These are phyloP conservation scores for Botrytis paeoniae DNA, from an alignment of 2,329 filamentous ascomycete genomes.

Conservation along the genomic window DNA sequence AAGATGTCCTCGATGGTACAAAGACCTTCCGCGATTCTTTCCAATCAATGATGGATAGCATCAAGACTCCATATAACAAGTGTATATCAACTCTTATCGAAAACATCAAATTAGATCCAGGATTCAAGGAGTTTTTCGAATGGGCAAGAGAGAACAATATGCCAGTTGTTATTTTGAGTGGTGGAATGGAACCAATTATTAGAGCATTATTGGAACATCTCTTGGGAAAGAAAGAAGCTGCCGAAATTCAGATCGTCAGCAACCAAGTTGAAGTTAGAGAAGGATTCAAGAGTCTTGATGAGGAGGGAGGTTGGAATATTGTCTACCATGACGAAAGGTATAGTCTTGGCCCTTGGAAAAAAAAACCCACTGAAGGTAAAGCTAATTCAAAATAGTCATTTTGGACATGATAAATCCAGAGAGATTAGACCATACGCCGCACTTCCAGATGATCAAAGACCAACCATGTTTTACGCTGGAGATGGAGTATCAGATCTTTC, in stretches of 20 bases:
- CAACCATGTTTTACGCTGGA: conserved; percentile 89
- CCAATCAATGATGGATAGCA: conserved; percentile 85
- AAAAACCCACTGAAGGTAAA: neutral
- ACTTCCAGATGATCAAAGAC: conserved; percentile 64
- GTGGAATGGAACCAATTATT: conserved; percentile 92
- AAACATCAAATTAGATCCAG: conserved; percentile 85
- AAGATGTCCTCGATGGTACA: conserved; percentile 68
- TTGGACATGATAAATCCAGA: conserved; percentile 95
- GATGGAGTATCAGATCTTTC: conserved; percentile 92
- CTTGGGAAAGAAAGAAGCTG: conserved; percentile 68
- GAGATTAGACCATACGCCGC: conserved; percentile 84
- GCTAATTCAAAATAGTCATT: conserved; percentile 43
- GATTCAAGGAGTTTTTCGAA: conserved; percentile 82
- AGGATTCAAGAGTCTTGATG: conserved; percentile 67
- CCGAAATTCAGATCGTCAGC: conserved; percentile 83
- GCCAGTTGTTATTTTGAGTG: conserved; percentile 86
- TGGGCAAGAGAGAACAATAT: conserved; percentile 82
- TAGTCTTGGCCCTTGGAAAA: conserved; percentile 26
- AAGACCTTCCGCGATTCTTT: conserved; percentile 83
- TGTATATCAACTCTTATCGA: conserved; percentile 75
- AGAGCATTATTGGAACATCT: conserved; percentile 75
- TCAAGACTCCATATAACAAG: conserved; percentile 74
- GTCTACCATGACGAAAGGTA: conserved; percentile 82
- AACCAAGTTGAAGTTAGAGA: conserved; percentile 70
- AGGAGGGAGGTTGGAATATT: conserved; percentile 83